These are phyloP conservation scores for Aspergillus floridensis DNA, from an alignment of 2,329 filamentous ascomycete species.

Conservation along the genomic window DNA sequence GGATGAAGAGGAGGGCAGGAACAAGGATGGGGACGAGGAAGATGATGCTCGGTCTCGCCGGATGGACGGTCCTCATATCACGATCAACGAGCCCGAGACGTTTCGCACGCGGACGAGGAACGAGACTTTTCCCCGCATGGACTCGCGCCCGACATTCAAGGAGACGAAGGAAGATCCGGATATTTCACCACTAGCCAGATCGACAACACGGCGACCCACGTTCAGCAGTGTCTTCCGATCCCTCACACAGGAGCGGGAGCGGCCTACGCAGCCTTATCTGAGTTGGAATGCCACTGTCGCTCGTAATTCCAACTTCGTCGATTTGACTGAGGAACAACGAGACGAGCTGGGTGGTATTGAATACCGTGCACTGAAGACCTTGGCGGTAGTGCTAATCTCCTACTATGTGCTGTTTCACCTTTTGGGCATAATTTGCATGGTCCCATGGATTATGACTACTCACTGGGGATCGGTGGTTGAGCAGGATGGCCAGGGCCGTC, in stretches of 20 bases:
- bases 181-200: slow-evolving; percentile 22
- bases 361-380: slow-evolving; percentile 84
- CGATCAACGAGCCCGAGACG: slow-evolving; percentile 48
- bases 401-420: slow-evolving; percentile 86
- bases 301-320: slow-evolving; percentile 88
- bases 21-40: slow-evolving; percentile 16
- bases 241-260: slow-evolving; percentile 36
- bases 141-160: slow-evolving; percentile 35
- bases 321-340: slow-evolving; percentile 82
- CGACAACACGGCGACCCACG: slow-evolving; percentile 29
- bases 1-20: slow-evolving; percentile 19
- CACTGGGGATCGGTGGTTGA: slow-evolving; percentile 67
- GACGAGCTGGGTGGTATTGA: slow-evolving; percentile 96
- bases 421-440: slow-evolving; percentile 68
- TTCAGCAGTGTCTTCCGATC: slow-evolving; percentile 35
- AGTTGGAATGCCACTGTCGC: slow-evolving; percentile 92
- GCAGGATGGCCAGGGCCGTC: slow-evolving; percentile 58
- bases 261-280: slow-evolving; percentile 74
- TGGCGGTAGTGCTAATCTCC: slow-evolving; percentile 71
- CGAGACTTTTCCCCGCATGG: slow-evolving; percentile 39
- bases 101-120: slow-evolving; percentile 33
- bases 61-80: slow-evolving; percentile 43
- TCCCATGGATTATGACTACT: slow-evolving; percentile 73
- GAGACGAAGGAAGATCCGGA: slow-evolving; percentile 33
- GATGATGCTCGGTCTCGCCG: slow-evolving; percentile 17